Conservation (phyloP, 768 basidiomycete genomes). For the Scleroderma citrinum region DNA sequence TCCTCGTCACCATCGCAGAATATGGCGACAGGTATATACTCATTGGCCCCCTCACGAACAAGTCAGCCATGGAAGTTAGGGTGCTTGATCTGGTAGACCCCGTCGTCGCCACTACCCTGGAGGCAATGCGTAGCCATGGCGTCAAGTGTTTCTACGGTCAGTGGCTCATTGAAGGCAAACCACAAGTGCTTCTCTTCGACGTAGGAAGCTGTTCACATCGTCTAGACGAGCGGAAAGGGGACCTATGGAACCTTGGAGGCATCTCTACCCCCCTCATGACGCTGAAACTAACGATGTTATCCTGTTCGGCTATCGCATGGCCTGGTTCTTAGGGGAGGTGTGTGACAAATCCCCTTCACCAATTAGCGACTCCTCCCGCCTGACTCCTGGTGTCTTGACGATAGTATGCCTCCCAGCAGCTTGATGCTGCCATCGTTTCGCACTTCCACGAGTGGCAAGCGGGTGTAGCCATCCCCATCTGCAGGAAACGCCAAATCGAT, state of each 20-base stretch:
- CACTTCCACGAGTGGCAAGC: conserved; percentile 99
- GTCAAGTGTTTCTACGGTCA: conserved; percentile 94
- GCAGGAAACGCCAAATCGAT: conserved; percentile 94
- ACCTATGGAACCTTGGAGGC: conserved; percentile 97
- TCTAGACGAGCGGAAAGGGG: conserved; percentile 97
- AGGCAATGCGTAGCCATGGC: conserved; percentile 82
- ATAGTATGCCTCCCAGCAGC: conserved; percentile 77
- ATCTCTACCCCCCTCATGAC: conserved; percentile 97
- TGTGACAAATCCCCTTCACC: too few species aligned
- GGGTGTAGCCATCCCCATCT: conserved; percentile 89
- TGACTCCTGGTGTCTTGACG: too few species aligned
- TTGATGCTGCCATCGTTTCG: conserved; percentile 82
- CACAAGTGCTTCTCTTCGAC: conserved; percentile 93
- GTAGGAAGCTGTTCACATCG: conserved; percentile 81
- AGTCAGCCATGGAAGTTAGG: conserved; percentile 99
- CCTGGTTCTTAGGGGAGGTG: conserved; percentile 99
- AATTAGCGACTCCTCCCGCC: too few species aligned
- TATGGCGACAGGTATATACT: conserved; percentile 94
- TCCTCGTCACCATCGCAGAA: conserved; percentile 95
- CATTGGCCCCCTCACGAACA: conserved; percentile 97
- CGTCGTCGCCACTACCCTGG: conserved; percentile 66
- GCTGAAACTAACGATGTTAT: conserved; percentile 98
- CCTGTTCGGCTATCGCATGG: conserved; percentile 94
- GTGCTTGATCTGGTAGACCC: conserved; percentile 82
- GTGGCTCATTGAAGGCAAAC: conserved; percentile 98